A percentile compares a stretch with the other conserved stretches of the same genome.
Conservation (phyloP, 2,329 filamentous ascomycete species). For the Ophiostoma novo-ulmi region DNA sequence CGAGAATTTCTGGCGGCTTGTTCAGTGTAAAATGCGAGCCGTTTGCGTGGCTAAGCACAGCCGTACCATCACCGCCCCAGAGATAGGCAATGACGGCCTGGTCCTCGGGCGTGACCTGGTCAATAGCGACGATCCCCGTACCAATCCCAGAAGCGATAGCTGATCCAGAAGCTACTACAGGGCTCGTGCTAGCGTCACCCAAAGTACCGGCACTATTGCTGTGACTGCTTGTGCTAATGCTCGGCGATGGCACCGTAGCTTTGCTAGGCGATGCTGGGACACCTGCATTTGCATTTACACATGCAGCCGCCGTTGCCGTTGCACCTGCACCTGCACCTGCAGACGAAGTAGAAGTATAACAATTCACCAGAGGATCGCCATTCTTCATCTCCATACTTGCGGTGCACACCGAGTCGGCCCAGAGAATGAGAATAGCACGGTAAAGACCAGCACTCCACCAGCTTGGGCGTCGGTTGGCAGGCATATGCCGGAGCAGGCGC, state of each 20-base stretch:
- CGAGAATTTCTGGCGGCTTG: slow-evolving; percentile 38
- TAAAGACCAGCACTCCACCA: slow-evolving; percentile 71
- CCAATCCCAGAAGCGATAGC: not conserved
- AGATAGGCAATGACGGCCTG: slow-evolving; percentile 36
- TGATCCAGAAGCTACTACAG: not conserved
- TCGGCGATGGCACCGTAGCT: slow-evolving; percentile 20
- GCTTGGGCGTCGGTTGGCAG: slow-evolving; percentile 54
- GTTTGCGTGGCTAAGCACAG: slow-evolving; percentile 36
- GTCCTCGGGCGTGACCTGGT: slow-evolving; percentile 40
- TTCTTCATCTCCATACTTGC: not conserved
- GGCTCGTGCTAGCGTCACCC: not conserved
- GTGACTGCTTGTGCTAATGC: slow-evolving; percentile 14
- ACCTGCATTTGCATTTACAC: not conserved
- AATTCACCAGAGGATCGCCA: not conserved
- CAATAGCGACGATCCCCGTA: slow-evolving; percentile 34
- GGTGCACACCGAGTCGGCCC: slow-evolving; percentile 52
- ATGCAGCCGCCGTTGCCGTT: slow-evolving; percentile 18
- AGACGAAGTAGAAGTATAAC: not conserved
- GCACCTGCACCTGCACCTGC: not conserved
- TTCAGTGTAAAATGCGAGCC: slow-evolving; percentile 37
- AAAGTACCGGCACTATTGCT: slow-evolving; percentile 14
- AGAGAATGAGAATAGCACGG: slow-evolving; percentile 58
- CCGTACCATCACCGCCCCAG: slow-evolving; percentile 38
- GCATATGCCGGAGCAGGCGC: slow-evolving; percentile 56
- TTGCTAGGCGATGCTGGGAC: not conserved